Evolutionary conservation across 495 filamentous ascomycete species (phyloP), one percentile per base, ranked within the genome.

Genomic region (Thermothielavioides terrestris): DNA sequence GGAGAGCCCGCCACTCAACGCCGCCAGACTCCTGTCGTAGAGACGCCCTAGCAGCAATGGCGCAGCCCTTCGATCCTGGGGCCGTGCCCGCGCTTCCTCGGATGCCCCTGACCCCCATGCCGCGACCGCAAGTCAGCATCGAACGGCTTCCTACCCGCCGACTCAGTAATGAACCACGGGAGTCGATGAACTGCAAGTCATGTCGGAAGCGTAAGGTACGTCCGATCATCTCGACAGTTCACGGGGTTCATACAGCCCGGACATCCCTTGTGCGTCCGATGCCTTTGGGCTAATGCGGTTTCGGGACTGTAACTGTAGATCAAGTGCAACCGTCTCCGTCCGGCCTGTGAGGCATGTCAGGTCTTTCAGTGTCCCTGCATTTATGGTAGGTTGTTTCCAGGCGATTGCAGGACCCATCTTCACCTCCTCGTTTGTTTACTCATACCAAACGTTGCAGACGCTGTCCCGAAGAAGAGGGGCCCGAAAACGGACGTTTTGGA

Each of bases 141-240:
- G 86, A 89, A 68, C 80, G 87, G 56, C 70, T 94, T 55, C 83
- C 86, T 32, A 75, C 80, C 27, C 81, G 86, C 45, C 81, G 85
- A 38, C 72, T 79, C 68, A 81, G 77, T 70, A 79, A 78, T 60
- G 85, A 89, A 60, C 85, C 84, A 20, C 82, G 86, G 55, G 86
- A 91, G 70, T 83, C 86, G 17, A 94, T 94, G 88, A 94, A 94
- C 66, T 94, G 88, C 79, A 91, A 94, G 64, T 89, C 84, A 20
- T 94, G 88, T 73, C 81, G 88, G 55, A 94, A 90, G 65, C 77
- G 88, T 60, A 94, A 94, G 75, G 86, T 88, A 63, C 46, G 42
- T 4, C 18, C 11, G 1, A 12, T 10, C 20, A 15, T 8, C 20
- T 6, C n/a, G 36, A 17, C 40, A 14, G 26, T 1, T 28, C 11